A percentile compares a stretch with the other conserved stretches of the same genome.
phyloP scores from a whole-genome alignment of 1,284 basidiomycete genomes.

The Apiotrichum mycotoxinovorans region DNA sequence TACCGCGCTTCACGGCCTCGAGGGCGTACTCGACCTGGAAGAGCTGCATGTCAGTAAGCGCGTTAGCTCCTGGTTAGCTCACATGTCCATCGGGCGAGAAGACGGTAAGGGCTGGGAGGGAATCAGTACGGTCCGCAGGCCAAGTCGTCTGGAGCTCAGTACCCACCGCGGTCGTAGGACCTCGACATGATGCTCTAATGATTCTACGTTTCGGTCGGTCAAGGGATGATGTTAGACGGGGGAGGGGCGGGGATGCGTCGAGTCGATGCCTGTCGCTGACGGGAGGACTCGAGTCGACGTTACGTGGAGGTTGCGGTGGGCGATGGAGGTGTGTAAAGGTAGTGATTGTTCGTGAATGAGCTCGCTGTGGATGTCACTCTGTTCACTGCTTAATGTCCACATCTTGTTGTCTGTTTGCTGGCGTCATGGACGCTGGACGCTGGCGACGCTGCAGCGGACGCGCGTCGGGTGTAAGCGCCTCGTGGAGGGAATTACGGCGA shows the following conservation, averaged over 20 bases:
- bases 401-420: not conserved
- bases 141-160: not conserved
- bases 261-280: not conserved
- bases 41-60: constrained; percentile 28
- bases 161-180: constrained; percentile 51
- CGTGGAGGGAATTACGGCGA: not conserved
- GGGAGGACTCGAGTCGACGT: not conserved
- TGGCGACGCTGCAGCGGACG: not conserved
- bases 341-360: too few species aligned
- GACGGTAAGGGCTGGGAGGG: constrained; percentile 67
- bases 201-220: not conserved
- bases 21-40: constrained; percentile 88
- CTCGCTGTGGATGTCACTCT: not conserved
- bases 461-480: not conserved
- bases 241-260: not conserved
- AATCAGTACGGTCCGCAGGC: constrained; percentile 1
- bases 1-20: constrained; percentile 95
- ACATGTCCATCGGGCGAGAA: constrained; percentile 91
- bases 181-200: constrained; percentile 43
- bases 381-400: not conserved
- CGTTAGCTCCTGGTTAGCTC: constrained; percentile 16
- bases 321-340: too few species aligned
- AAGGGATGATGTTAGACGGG: not conserved
- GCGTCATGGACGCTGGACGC: constrained; percentile 3
- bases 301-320: not conserved